Base-by-base conservation (phyloP, 1,284 basidiomycete genomes). In the Phylloporus gajari region DNA sequence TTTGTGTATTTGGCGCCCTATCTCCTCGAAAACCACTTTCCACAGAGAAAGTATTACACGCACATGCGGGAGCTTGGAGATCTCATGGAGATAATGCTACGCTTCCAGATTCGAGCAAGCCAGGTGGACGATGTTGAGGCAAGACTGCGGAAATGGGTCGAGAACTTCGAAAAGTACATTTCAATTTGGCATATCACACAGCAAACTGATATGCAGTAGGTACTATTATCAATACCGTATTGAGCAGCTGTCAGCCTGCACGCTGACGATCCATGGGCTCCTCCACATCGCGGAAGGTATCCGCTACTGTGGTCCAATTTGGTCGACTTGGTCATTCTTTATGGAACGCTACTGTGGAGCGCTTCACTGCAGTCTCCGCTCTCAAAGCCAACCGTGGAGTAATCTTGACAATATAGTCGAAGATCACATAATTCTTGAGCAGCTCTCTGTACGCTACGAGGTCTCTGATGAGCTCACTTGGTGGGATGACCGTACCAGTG, bases 1-100 rank as follows among this genome's bases (percentile, higher is more conserved):
- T 75, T 73, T 8, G 19, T 75, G 0, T 66, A 75, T 11, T 27
- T 76, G 6, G 67, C 69, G 1, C 75, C 69, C 3, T 51, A 27
- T 0, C 51, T 76, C 1, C 68, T 76, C 1, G 5, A 70, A 13
- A 58, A 64, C 25, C 13, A n/a, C 0, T 74, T 76, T 19, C 17
- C 17, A 17, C 17, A 44, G 19, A 17, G 6, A 44, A 44, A 44
- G 19, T 44, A 44, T 44, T 44, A 44, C 17, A 6, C 15, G 2
- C 44, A 44, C 19, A 44, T 44, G 44, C 19, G 17, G 17, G 7
- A 44, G 44, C 44, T 44, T 6, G 5, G 44, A 44, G 15, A 44
- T 19, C 44, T 44, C 15, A 44, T 44, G 44, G 19, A 44, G 44
- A 35, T 35, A 35, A 35, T 35, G 35, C 35, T 35, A 35, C 8